These are phyloP conservation scores for Hyphodiscus sp. DNA, from an alignment of 2,329 filamentous ascomycete genomes.

Conservation along the genomic window DNA sequence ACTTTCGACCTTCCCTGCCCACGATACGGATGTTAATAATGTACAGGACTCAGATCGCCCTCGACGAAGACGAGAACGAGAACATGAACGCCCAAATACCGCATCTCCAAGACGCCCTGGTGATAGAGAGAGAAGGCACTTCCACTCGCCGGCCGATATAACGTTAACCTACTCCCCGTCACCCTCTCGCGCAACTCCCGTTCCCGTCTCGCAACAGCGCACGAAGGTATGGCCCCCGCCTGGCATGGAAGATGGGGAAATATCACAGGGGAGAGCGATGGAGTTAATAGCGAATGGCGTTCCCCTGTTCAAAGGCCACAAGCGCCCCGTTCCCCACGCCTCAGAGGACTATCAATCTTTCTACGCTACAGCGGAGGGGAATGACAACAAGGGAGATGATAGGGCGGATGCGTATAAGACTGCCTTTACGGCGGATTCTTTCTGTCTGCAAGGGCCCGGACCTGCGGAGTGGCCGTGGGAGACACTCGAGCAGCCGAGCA, in stretches of 20 bases:
- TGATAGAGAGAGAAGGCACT: neutral
- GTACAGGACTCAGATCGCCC: constrained; percentile 1
- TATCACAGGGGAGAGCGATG: constrained; percentile 48
- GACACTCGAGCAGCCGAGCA: constrained; percentile 68
- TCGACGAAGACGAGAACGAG: constrained; percentile 3
- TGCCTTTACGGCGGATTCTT: constrained; percentile 16
- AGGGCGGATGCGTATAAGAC: constrained; percentile 10
- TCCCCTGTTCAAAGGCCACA: constrained; percentile 49
- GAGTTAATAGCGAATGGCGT: constrained; percentile 53
- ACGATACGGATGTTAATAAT: neutral
- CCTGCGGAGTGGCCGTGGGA: constrained; percentile 49
- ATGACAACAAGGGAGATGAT: constrained; percentile 27
- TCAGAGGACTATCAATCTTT: constrained; percentile 50
- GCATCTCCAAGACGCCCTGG: neutral
- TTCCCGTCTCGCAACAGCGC: constrained; percentile 49
- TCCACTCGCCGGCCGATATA: neutral
- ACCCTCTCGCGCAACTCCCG: constrained; percentile 34
- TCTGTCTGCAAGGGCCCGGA: constrained; percentile 19
- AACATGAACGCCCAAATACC: constrained; percentile 17
- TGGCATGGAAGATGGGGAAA: constrained; percentile 43
- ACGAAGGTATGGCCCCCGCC: constrained; percentile 46
- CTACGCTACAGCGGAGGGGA: constrained; percentile 46
- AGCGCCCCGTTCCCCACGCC: constrained; percentile 44
- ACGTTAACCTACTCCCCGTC: constrained; percentile 1
- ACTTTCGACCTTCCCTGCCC: neutral